Base-by-base conservation (phyloP, 1,139 yeast species). In the Schizosaccharomyces versatilis region DNA sequence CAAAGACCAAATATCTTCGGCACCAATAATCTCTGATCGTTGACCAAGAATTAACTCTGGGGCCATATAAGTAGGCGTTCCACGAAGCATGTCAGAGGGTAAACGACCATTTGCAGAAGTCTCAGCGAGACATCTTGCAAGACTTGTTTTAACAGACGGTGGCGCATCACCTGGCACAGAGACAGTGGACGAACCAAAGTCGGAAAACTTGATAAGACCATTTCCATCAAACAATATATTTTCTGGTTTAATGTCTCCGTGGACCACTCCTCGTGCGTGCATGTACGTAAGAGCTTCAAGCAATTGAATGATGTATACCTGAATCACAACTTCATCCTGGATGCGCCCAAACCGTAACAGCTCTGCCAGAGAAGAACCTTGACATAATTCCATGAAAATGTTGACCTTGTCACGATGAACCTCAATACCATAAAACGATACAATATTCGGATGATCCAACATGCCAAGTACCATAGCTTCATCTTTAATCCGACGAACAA, bases 61-160 rank as follows among this genome's bases (percentile, higher is more conserved):
- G 0, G 97, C 84, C 98, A 90, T 90, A 67, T 90, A 90, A 97
- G 90, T 90, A 17, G 98, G 98, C 0, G 98, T 90, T 54, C 98
- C 98, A 0, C 94, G 84, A 80, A 88, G 79, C 44, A 71, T 68
- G 59, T 72, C 68, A 54, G 72, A 63, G 15, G 40, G 6, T 10
- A 19, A 2, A 3, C 41, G 19, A 8, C 38, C 10, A 19, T 32
- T 14, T 24, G 38, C 36, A 44, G 38, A 32, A 44, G n/a, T 32
- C 14, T 32, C 49, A 12, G 41, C 40, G 12, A 47, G 36, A 24
- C 19, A 36, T 32, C 19, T 39, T 39, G 19, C 52, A 14, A 36
- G 36, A 12, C 36, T 38, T 32, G 32, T 32, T 14, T 49, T 24
- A 12, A 19, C 41, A 10, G 19, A 38, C 6, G 59, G 71, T 62